Conservation (phyloP, 2,329 filamentous ascomycete species). For the Amauroascus niger region DNA sequence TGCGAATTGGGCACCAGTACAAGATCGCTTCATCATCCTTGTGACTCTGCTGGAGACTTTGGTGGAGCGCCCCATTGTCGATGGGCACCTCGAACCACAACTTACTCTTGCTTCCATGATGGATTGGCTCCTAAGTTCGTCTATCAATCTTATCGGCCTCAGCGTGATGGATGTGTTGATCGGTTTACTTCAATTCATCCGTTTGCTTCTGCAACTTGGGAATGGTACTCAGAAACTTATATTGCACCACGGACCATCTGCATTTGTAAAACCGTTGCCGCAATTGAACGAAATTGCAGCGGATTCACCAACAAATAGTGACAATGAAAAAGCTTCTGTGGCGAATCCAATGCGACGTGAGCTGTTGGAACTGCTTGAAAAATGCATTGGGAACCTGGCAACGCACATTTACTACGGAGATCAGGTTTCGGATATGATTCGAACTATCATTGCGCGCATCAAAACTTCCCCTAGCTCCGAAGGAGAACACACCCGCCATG, state of each 20-base stretch:
- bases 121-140: conserved; percentile 70
- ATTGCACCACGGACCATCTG: background rate
- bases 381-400: conserved; percentile 80
- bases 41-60: conserved; percentile 71
- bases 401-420: conserved; percentile 96
- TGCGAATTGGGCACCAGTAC: conserved; percentile 81
- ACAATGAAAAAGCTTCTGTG: background rate
- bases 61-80: conserved; percentile 55
- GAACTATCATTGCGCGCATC: conserved; percentile 65
- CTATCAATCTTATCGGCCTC: conserved; percentile 86
- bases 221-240: conserved; percentile 16
- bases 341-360: conserved; percentile 45
- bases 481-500: conserved; percentile 31
- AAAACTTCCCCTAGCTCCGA: conserved; percentile 50
- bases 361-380: conserved; percentile 61
- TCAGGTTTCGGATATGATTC: conserved; percentile 90
- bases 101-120: conserved; percentile 68
- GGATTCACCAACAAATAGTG: background rate
- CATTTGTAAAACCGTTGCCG: conserved; percentile 5
- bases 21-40: conserved; percentile 85
- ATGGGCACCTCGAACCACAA: conserved; percentile 63
- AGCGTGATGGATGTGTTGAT: conserved; percentile 93
- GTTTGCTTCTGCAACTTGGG: conserved; percentile 61
- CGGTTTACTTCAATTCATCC: conserved; percentile 73
- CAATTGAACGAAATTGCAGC: conserved; percentile 2